A percentile compares a stretch with the other conserved stretches of the same genome.
Evolutionary conservation across 176 grass and related monocot genomes (phyloP).

Genomic region (Cenchrus americanus): DNA sequence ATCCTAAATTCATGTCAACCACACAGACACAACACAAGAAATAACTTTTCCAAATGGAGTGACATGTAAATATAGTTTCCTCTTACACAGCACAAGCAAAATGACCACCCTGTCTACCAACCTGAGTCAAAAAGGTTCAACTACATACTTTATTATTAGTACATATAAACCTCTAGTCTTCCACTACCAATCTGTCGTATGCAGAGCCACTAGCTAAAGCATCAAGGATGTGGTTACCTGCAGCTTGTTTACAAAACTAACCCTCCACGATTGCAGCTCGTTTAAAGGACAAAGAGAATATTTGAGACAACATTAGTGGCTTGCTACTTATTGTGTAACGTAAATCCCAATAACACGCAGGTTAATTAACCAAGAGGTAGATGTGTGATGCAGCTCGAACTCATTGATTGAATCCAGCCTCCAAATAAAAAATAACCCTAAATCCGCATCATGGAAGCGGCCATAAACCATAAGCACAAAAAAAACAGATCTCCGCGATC

Average conservation of each 20-base stretch:
- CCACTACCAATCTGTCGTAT: not conserved
- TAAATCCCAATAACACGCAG: not conserved
- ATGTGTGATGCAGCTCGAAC: not conserved
- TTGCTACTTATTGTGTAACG: not conserved
- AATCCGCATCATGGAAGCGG: not conserved
- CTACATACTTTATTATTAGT: not conserved
- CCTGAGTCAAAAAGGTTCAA: too few species aligned
- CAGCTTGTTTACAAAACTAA: not conserved
- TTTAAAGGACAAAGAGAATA: not conserved
- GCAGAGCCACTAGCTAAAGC: not conserved
- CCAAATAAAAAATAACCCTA: slow-evolving; percentile 11
- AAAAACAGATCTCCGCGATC: slow-evolving; percentile 30
- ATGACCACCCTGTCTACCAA: too few species aligned
- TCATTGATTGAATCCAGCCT: slow-evolving; percentile 16
- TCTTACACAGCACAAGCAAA: too few species aligned
- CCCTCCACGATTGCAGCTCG: too few species aligned
- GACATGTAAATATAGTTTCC: too few species aligned
- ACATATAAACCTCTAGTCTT: not conserved
- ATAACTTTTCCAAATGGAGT: too few species aligned
- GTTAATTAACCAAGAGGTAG: not conserved
- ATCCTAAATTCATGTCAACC: too few species aligned
- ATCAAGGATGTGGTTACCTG: not conserved
- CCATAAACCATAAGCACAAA: not conserved
- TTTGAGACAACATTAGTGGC: not conserved
- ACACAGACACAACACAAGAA: too few species aligned